Percentiles rank a stretch among this genome's conserved stretches.
phyloP scores from a whole-genome alignment of 352 stramenopile species.

The Pseudoperonospora humuli region DNA sequence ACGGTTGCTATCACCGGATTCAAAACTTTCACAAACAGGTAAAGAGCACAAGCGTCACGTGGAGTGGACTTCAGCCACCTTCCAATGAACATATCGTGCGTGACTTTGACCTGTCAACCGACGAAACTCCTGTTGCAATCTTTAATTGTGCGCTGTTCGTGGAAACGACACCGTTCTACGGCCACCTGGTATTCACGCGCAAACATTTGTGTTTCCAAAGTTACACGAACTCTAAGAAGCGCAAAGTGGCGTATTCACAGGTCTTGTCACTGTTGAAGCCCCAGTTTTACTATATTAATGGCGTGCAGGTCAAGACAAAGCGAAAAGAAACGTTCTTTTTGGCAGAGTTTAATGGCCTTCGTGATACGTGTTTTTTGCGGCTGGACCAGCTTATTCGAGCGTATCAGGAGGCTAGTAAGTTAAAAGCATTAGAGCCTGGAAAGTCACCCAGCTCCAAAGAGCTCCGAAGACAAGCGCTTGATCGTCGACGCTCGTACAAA shows the following conservation, averaged over 20 bases:
- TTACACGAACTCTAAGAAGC: constrained; percentile 33
- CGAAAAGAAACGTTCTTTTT: constrained; percentile 62
- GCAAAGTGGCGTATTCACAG: constrained; percentile 54
- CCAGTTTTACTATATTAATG: constrained; percentile 83
- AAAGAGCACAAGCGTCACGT: constrained; percentile 48
- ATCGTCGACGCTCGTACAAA: constrained; percentile 53
- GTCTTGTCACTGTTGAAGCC: constrained; percentile 67
- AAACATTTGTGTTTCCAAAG: constrained; percentile 58
- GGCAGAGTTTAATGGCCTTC: constrained; percentile 70
- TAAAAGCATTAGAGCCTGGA: constrained; percentile 10
- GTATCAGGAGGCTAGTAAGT: constrained; percentile 42
- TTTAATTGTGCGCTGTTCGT: constrained; percentile 76
- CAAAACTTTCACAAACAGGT: constrained; percentile 63
- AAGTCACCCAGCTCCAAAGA: constrained; percentile 29
- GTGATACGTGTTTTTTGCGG: constrained; percentile 61
- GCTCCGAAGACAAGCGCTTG: constrained; percentile 42
- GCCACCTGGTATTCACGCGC: constrained; percentile 64
- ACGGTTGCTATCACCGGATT: constrained; percentile 66
- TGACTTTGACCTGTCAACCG: constrained; percentile 38
- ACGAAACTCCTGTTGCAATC: constrained; percentile 47
- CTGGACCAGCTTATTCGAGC: constrained; percentile 66
- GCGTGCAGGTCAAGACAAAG: constrained; percentile 64
- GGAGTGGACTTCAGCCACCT: constrained; percentile 49
- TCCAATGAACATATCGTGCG: constrained; percentile 20
- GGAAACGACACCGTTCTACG: constrained; percentile 63